Evolutionary conservation across 2,329 filamentous ascomycete species (phyloP), one percentile per base, ranked within the genome.

Genomic region (Phialophora macrospora): DNA sequence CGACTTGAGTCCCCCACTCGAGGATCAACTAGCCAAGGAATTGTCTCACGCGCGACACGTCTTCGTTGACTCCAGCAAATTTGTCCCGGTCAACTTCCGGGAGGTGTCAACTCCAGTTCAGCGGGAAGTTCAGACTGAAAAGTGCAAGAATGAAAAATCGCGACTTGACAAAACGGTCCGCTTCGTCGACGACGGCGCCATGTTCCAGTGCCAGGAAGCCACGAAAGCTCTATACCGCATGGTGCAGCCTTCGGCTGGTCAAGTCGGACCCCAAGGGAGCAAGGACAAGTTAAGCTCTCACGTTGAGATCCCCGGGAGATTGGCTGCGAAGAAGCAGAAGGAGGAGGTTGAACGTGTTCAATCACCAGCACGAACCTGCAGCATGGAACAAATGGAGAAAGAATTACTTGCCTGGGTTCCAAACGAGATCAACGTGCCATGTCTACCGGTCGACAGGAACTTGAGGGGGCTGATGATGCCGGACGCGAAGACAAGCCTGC

Each of bases 51-150:
- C 49, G 2, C 55, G 49, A 32, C 60, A 22, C 8, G 38, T 51
- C 44, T 60, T 52, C 12, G 57, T 51, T 24, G 44, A 60, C 44
- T 60, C 44, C 4, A 60, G 44, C 41, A 22, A 20, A n/a, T 60
- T 60, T 41, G 41, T 60, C 46, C 57, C 57, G 1, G 46, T 51
- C 57, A 60, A 60, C 17, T 60, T 51, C 32, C 44, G 20, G 12
- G 28, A 44, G 20, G 28, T 49, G 28, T 38, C 57, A 34, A 49
- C 57, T 26, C 26, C 44, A 34, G 24, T 60, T 46, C 26, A 52
- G n/a, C 26, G n/a, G 11, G 28, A 41, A 26, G 12, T 34, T 9
- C n/a, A 11, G 7, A 11, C n/a, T 34, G n/a, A 32, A 8, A 7
- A 17, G n/a, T 3, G 28, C 44, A 12, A 52, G 44, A 32, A 4